phyloP scores from a whole-genome alignment of 805 yeast genomes.

The Hanseniaspora osmophila region DNA sequence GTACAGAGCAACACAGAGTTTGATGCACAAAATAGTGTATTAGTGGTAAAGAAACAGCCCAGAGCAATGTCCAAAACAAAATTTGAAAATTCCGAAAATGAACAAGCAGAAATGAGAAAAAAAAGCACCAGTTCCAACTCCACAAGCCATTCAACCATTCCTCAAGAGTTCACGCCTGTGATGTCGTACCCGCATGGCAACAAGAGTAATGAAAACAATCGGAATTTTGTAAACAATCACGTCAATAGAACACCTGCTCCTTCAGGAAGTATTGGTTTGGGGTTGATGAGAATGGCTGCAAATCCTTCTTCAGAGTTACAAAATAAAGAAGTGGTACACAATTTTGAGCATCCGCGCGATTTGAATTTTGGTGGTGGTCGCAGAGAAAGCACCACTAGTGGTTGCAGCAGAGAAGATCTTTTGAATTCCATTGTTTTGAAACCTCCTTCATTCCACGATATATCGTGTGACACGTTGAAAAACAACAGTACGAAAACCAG shows the following conservation, averaged over 20 bases:
- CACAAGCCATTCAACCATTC: background rate
- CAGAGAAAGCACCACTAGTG: background rate
- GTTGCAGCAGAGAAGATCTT: background rate
- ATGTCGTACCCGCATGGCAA: background rate
- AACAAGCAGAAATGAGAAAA: background rate
- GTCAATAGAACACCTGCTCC: background rate
- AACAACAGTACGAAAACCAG: slow-evolving; percentile 3
- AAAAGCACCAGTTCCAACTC: background rate
- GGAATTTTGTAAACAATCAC: background rate
- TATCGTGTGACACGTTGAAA: background rate
- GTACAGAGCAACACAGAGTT: too few species aligned
- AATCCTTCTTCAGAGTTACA: too few species aligned
- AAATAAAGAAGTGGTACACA: too few species aligned
- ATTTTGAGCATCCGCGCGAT: too few species aligned
- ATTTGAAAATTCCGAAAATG: background rate
- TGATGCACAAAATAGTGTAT: too few species aligned
- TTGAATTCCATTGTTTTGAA: background rate
- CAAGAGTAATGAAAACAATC: background rate
- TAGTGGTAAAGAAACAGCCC: too few species aligned
- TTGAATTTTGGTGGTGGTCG: background rate
- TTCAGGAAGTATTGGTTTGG: background rate
- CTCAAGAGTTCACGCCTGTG: background rate
- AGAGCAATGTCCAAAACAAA: too few species aligned
- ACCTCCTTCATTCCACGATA: background rate
- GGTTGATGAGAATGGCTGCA: background rate